phyloP scores from a whole-genome alignment of 2,329 filamentous ascomycete genomes.

The Exophiala spinifera region DNA sequence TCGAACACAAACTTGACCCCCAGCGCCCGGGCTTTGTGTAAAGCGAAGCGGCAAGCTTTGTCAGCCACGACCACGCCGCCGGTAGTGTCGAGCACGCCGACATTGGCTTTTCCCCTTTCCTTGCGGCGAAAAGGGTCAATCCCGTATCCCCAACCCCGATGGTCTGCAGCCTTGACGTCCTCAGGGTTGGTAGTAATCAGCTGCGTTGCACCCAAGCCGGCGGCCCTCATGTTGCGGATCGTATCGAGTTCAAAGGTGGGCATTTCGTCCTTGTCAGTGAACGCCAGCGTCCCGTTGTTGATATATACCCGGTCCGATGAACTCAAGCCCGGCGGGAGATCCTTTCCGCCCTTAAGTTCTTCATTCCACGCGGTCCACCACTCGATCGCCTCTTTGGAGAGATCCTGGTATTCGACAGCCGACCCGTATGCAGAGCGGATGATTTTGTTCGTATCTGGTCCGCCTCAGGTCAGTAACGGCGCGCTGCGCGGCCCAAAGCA shows the following conservation, averaged over 20 bases:
- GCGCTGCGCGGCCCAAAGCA: neutral
- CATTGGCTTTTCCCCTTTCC: conserved; percentile 29
- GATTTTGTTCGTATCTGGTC: conserved; percentile 30
- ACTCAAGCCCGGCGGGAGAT: conserved; percentile 40
- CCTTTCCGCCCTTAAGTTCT: conserved; percentile 34
- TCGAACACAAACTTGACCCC: conserved; percentile 47
- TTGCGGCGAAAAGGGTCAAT: conserved; percentile 40
- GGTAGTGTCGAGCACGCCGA: conserved; percentile 46
- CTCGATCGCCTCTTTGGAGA: conserved; percentile 44
- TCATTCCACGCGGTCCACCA: conserved; percentile 49
- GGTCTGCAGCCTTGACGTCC: conserved; percentile 32
- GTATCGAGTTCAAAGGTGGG: conserved; percentile 37
- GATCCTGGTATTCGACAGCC: conserved; percentile 47
- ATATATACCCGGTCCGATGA: conserved; percentile 38
- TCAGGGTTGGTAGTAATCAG: conserved; percentile 33
- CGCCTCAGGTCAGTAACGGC: conserved; percentile 1
- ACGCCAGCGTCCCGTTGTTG: conserved; percentile 36
- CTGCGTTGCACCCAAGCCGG: conserved; percentile 37
- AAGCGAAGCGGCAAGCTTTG: conserved; percentile 46
- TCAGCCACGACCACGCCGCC: conserved; percentile 49
- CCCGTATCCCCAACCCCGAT: conserved; percentile 32
- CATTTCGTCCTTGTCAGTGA: conserved; percentile 12
- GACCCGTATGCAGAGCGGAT: conserved; percentile 41
- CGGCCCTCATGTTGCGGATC: conserved; percentile 37
- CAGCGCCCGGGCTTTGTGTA: conserved; percentile 41